A percentile compares a stretch with the other conserved stretches of the same genome.
These are phyloP conservation scores for Arctium lappa DNA, from an alignment of 129 eudicot species.

Conservation along the genomic window DNA sequence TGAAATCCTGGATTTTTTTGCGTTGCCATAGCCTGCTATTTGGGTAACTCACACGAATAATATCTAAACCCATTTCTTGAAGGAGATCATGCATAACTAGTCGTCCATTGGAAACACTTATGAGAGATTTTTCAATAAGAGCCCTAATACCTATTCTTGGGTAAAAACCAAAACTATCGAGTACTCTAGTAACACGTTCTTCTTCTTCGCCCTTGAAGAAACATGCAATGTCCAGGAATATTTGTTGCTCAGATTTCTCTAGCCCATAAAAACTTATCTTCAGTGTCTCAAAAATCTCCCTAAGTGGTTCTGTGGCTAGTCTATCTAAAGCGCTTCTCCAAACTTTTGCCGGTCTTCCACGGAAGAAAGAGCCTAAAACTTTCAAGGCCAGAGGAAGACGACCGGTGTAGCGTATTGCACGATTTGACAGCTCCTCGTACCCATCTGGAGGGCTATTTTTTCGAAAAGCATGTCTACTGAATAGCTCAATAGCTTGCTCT, in stretches of 20 bases:
- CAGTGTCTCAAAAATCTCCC: neutral
- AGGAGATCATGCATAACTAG: conserved; percentile 22
- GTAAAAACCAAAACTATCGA: neutral
- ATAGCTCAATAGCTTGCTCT: neutral
- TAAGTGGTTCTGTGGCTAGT: neutral
- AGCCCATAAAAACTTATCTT: conserved; percentile 24
- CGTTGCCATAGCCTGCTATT: conserved; percentile 12
- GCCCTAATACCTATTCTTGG: neutral
- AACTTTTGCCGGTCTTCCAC: neutral
- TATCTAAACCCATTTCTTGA: conserved; percentile 28
- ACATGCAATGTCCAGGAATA: conserved; percentile 28
- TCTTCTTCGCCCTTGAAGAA: neutral
- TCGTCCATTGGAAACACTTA: neutral
- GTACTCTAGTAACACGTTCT: neutral
- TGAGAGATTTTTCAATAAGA: conserved; percentile 10
- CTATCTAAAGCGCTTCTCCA: conserved; percentile 12
- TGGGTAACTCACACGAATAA: neutral
- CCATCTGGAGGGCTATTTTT: neutral
- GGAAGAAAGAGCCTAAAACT: neutral
- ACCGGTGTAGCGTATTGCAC: neutral
- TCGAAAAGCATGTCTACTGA: conserved; percentile 1
- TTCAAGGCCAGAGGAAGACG: neutral
- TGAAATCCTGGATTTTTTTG: neutral
- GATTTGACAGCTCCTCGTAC: neutral
- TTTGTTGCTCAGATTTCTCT: neutral